Evolutionary conservation across 2,329 filamentous ascomycete genomes (phyloP).

Genomic region (Coniella lustricola): DNA sequence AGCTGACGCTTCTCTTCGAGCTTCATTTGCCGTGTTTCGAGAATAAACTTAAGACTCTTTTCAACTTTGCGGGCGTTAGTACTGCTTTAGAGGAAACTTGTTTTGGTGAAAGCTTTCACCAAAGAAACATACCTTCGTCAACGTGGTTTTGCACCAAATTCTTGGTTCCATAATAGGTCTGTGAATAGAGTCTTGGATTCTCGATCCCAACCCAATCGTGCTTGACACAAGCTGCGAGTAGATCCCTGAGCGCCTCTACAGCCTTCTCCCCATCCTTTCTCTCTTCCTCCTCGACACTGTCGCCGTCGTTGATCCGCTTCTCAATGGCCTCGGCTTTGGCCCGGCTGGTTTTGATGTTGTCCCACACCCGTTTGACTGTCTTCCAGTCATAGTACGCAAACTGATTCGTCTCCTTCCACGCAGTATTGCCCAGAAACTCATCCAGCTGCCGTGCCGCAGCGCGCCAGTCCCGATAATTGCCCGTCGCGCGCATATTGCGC

Average conservation of each 20-base stretch:
- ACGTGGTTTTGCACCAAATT: conserved; percentile 83
- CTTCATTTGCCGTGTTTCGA: conserved; percentile 59
- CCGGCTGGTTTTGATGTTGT: conserved; percentile 64
- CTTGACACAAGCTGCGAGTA: conserved; percentile 89
- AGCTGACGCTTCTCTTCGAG: conserved; percentile 69
- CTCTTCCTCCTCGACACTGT: conserved; percentile 31
- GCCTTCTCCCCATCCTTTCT: conserved; percentile 37
- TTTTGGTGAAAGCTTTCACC: too few relatives aligned
- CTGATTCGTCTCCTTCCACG: conserved; percentile 71
- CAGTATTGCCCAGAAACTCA: conserved; percentile 68
- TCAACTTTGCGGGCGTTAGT: conserved; percentile 52
- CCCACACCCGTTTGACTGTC: conserved; percentile 70
- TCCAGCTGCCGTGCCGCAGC: conserved; percentile 73
- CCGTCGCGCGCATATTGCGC: conserved; percentile 61
- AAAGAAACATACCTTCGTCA: conserved; percentile 61
- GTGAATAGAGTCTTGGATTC: conserved; percentile 89
- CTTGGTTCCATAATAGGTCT: conserved; percentile 98
- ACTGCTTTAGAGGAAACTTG: too few relatives aligned
- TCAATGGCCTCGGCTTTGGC: conserved; percentile 48
- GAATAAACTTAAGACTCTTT: conserved; percentile 58
- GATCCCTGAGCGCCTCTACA: conserved; percentile 66
- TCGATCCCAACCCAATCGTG: conserved; percentile 96
- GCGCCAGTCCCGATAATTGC: conserved; percentile 78
- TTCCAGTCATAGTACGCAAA: conserved; percentile 83
- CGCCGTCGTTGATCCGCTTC: conserved; percentile 26